phyloP scores from a whole-genome alignment of 176 grass and related monocot species.

The Juncus effusus region DNA sequence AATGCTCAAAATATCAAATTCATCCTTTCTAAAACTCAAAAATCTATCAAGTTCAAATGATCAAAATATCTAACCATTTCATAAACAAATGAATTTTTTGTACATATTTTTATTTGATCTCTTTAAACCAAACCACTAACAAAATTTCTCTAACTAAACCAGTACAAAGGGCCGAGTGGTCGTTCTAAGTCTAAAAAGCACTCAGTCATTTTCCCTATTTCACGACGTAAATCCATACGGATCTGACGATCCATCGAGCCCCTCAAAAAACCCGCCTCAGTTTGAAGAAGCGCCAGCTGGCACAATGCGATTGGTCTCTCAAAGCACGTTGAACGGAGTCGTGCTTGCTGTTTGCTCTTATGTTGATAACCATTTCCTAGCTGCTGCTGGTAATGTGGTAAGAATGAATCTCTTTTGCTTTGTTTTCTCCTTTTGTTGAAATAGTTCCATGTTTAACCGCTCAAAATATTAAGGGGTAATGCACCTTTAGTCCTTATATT shows the following conservation, averaged over 20 bases:
- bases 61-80: too few relatives aligned
- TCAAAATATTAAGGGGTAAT: background rate
- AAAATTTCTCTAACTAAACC: constrained; percentile 35
- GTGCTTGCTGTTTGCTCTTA: constrained; percentile 84
- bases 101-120: background rate
- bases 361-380: constrained; percentile 83
- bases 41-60: too few relatives aligned
- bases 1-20: too few relatives aligned
- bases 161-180: constrained; percentile 84
- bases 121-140: constrained; percentile 24
- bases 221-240: constrained; percentile 62
- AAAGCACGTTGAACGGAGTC: constrained; percentile 58
- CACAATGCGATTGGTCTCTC: constrained; percentile 57
- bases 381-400: constrained; percentile 91
- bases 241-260: constrained; percentile 60
- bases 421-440: constrained; percentile 15
- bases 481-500: background rate
- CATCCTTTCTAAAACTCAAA: too few relatives aligned
- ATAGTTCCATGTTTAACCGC: background rate
- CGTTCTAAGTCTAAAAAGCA: constrained; percentile 64
- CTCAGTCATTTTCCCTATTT: constrained; percentile 51
- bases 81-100: too few relatives aligned
- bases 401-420: constrained; percentile 32
- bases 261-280: constrained; percentile 33
- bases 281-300: constrained; percentile 51